A percentile compares a stretch with the other conserved stretches of the same genome.
Conservation (phyloP, 2,329 filamentous ascomycete species). For the Zymoseptoria passerinii region DNA sequence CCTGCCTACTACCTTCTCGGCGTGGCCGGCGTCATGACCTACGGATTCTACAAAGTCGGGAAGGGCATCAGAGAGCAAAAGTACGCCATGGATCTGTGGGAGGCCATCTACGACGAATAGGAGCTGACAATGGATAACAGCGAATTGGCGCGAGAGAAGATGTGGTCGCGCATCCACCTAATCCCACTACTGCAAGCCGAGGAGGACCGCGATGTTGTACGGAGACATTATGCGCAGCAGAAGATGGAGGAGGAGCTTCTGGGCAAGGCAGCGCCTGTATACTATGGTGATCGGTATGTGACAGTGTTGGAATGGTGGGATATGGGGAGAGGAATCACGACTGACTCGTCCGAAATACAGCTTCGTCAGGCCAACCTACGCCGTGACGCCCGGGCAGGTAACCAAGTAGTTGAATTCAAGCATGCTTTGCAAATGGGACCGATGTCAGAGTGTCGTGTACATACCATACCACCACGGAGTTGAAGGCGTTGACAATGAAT, state of each 20-base stretch:
- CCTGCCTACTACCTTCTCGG: slow-evolving; percentile 70
- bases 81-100: slow-evolving; percentile 43
- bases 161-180: slow-evolving; percentile 93
- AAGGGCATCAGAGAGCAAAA: slow-evolving; percentile 83
- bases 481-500: not conserved
- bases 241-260: slow-evolving; percentile 83
- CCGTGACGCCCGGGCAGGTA: slow-evolving; percentile 55
- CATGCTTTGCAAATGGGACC: not conserved
- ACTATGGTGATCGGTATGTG: slow-evolving; percentile 77
- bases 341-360: slow-evolving; percentile 35
- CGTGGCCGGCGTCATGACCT: slow-evolving; percentile 71
- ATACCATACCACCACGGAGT: not conserved
- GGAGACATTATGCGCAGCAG: slow-evolving; percentile 77
- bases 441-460: not conserved
- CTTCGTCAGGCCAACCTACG: slow-evolving; percentile 74
- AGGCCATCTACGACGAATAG: not conserved
- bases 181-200: slow-evolving; percentile 92
- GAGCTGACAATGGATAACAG: slow-evolving; percentile 40
- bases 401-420: slow-evolving; percentile 41
- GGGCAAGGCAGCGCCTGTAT: slow-evolving; percentile 74
- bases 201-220: slow-evolving; percentile 89
- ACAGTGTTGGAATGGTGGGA: not conserved
- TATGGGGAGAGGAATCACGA: slow-evolving; percentile 4
- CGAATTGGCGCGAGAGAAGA: slow-evolving; percentile 92
- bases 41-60: slow-evolving; percentile 81